These are phyloP conservation scores for Sporothrix phasma DNA, from an alignment of 2,329 filamentous ascomycete genomes.

Conservation along the genomic window DNA sequence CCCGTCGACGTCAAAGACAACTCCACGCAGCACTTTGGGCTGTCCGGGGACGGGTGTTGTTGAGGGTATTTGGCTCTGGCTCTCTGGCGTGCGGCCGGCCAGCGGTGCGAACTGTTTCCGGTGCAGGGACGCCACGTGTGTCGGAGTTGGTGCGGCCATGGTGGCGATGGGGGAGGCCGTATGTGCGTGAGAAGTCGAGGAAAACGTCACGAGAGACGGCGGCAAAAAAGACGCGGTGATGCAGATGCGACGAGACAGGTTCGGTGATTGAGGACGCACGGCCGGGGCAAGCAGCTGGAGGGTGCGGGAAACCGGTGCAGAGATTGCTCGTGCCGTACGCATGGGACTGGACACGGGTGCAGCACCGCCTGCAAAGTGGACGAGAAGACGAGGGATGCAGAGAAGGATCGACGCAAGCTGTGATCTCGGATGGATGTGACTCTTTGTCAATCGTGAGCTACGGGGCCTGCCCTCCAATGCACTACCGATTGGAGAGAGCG, in stretches of 20 bases:
- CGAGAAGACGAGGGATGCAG: not conserved
- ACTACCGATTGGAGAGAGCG: not conserved
- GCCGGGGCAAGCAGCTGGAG: not conserved
- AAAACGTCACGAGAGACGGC: not conserved
- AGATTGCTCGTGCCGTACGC: not conserved
- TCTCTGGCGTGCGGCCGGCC: slow-evolving; percentile 25
- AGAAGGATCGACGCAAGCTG: not conserved
- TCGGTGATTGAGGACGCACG: not conserved
- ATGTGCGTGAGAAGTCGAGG: not conserved
- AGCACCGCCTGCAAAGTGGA: not conserved
- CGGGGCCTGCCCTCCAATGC: not conserved
- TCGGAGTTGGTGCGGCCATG: not conserved
- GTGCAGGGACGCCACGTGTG: slow-evolving; percentile 19
- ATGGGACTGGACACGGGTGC: not conserved
- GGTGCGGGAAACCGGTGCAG: not conserved
- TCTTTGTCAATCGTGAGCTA: not conserved
- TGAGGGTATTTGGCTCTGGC: slow-evolving; percentile 20
- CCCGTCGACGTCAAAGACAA: slow-evolving; percentile 90
- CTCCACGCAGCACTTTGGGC: slow-evolving; percentile 38
- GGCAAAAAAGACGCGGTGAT: not conserved
- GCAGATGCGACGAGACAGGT: not conserved
- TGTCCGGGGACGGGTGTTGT: not conserved
- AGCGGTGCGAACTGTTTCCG: slow-evolving; percentile 49
- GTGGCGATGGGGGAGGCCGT: not conserved
- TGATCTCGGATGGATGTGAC: too few species aligned